Conservation (phyloP, 305 asterid genomes). For the Fraxinus sp. region DNA sequence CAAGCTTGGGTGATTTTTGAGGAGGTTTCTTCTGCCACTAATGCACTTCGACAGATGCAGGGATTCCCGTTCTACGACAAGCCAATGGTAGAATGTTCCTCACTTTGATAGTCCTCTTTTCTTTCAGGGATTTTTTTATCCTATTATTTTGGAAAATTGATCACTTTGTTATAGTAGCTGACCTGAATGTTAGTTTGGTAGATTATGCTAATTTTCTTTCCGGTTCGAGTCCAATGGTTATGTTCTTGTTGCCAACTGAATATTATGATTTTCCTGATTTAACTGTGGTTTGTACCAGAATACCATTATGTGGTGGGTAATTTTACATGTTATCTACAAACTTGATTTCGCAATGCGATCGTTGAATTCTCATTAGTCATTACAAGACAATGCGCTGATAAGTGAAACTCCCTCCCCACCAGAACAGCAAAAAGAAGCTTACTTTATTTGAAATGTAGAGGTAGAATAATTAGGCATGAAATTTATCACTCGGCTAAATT, state of each 20-base stretch:
- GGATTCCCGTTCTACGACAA: conserved; percentile 96
- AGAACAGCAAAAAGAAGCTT: not conserved
- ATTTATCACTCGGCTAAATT: not conserved
- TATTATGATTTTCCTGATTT: not conserved
- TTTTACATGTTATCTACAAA: not conserved
- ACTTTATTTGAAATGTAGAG: not conserved
- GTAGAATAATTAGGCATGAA: not conserved
- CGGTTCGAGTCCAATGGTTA: not conserved
- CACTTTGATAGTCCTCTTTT: not conserved
- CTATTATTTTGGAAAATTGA: not conserved
- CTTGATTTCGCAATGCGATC: not conserved
- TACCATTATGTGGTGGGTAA: not conserved
- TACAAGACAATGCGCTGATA: not conserved
- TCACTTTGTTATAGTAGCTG: not conserved
- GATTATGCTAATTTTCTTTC: not conserved
- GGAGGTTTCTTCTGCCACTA: conserved; percentile 74
- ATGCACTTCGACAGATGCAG: conserved; percentile 89
- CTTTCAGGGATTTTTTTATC: not conserved
- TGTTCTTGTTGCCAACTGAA: not conserved
- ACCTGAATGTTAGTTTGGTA: not conserved
- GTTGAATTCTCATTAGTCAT: not conserved
- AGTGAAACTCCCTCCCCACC: not conserved
- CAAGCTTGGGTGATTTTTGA: conserved; percentile 98
- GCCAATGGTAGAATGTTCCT: conserved; percentile 60
- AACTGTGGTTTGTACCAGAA: not conserved